Percentiles rank a stretch among this genome's conserved stretches.
Conservation (phyloP, 768 basidiomycete genomes). For the Cytidiella melzeri region DNA sequence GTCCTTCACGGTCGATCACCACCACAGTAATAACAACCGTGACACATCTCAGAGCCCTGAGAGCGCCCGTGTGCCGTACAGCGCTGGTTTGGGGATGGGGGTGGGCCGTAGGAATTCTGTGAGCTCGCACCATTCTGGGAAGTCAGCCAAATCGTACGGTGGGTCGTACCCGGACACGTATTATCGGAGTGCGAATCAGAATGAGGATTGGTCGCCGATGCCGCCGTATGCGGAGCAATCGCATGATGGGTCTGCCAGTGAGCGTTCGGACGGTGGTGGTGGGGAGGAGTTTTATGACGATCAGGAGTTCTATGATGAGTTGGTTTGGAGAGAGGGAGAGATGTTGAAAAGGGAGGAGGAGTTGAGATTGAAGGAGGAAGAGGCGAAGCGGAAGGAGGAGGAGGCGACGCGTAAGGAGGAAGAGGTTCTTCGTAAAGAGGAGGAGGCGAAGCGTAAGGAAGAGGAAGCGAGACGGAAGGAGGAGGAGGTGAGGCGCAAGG, state of each 20-base stretch:
- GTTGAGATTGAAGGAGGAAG: conserved; percentile 12
- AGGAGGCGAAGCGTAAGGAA: conserved; percentile 18
- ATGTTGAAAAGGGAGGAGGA: conserved; percentile 14
- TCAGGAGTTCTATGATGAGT: background rate
- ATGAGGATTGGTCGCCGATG: conserved; percentile 12
- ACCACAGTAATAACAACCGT: conserved; percentile 27
- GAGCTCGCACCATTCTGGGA: conserved; percentile 15
- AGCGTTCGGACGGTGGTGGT: conserved; percentile 11
- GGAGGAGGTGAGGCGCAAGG: conserved; percentile 26
- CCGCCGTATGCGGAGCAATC: conserved; percentile 19
- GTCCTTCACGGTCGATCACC: conserved; percentile 2
- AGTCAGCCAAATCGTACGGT: conserved; percentile 20
- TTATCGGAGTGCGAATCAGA: background rate
- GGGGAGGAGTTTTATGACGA: conserved; percentile 11
- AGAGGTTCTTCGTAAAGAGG: conserved; percentile 15
- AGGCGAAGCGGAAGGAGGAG: conserved; percentile 26
- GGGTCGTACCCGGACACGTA: conserved; percentile 14
- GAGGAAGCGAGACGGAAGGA: conserved; percentile 25
- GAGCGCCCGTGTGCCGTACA: background rate
- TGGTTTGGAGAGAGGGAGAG: conserved; percentile 10
- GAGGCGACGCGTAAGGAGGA: conserved; percentile 26
- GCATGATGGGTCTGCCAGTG: conserved; percentile 3
- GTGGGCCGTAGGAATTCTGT: conserved; percentile 19
- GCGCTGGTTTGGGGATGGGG: conserved; percentile 1
- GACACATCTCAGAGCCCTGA: conserved; percentile 22